A percentile compares a stretch with the other conserved stretches of the same genome.
These are phyloP conservation scores for Batrachochytrium dendrobatidis DNA, from an alignment of 371 early-diverging fungal species.

Conservation along the genomic window DNA sequence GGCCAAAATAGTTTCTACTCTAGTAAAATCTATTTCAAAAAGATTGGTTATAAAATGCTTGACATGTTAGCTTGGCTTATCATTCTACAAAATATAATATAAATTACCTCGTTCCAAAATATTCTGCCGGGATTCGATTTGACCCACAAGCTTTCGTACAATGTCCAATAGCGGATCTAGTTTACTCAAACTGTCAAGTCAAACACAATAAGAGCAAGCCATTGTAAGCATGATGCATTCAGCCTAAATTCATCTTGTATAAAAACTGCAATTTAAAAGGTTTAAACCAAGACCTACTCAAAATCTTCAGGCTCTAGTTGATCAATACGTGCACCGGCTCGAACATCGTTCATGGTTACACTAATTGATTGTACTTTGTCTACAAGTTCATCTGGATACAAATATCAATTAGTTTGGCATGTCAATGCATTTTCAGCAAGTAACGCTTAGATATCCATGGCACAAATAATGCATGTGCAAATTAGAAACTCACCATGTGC, in stretches of 20 bases:
- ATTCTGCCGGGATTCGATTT: not conserved
- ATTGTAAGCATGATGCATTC: not conserved
- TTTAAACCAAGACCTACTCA: not conserved
- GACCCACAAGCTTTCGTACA: not conserved
- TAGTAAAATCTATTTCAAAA: slow-evolving; percentile 10
- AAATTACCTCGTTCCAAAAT: not conserved
- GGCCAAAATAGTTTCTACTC: slow-evolving; percentile 12
- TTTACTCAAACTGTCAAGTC: not conserved
- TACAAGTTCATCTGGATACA: too few species aligned
- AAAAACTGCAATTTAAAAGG: not conserved
- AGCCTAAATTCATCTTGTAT: too few species aligned
- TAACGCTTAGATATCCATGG: too few species aligned
- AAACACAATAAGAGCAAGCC: not conserved
- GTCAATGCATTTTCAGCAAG: too few species aligned
- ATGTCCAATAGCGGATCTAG: not conserved
- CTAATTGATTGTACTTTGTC: too few species aligned
- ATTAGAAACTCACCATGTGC: slow-evolving; percentile 26
- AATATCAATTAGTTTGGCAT: too few species aligned
- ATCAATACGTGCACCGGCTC: too few species aligned
- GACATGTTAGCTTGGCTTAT: not conserved
- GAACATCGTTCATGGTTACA: too few species aligned
- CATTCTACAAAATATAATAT: not conserved
- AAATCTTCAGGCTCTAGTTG: not conserved
- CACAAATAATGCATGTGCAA: not conserved
- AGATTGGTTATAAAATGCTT: slow-evolving; percentile 1